Conservation (phyloP, 306 rosid genomes). For the Abrus precatorius region DNA sequence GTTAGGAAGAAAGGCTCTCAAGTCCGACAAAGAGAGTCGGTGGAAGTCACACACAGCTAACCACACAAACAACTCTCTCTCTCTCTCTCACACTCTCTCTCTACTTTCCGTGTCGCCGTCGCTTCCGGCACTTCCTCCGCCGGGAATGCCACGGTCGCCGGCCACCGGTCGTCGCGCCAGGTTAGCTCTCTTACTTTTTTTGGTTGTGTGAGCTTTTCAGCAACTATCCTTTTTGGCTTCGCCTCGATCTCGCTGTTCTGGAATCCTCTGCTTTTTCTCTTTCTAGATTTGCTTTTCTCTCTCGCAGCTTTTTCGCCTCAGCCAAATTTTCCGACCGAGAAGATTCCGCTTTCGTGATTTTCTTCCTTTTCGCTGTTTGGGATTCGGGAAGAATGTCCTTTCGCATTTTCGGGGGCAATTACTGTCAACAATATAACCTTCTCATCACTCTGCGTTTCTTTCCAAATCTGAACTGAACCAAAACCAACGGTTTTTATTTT, state of each 20-base stretch:
- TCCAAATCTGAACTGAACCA: slow-evolving; percentile 29
- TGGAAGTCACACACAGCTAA: slow-evolving; percentile 36
- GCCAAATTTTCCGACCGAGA: slow-evolving; percentile 25
- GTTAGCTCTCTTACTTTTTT: background rate
- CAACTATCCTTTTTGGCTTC: slow-evolving; percentile 19
- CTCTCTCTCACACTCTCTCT: slow-evolving; percentile 1
- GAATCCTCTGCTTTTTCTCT: slow-evolving; percentile 27
- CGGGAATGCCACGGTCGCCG: slow-evolving; percentile 24
- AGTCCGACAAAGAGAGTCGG: slow-evolving; percentile 71
- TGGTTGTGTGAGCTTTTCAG: background rate
- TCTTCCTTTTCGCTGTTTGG: background rate
- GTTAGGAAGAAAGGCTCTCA: slow-evolving; percentile 42
- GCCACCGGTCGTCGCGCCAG: background rate
- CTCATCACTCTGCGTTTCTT: slow-evolving; percentile 12
- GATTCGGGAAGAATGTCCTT: slow-evolving; percentile 20
- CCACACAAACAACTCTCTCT: background rate
- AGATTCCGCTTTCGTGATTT: slow-evolving; percentile 52
- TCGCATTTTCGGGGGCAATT: background rate
- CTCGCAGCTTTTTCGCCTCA: slow-evolving; percentile 40
- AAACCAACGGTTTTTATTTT: background rate
- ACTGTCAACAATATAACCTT: background rate
- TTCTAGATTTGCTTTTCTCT: slow-evolving; percentile 34
- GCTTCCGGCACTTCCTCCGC: background rate
- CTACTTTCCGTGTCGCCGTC: background rate
- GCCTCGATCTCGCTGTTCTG: slow-evolving; percentile 38